Conservation (phyloP, 1,284 basidiomycete genomes). For the Cryptococcus jaspeensis region DNA sequence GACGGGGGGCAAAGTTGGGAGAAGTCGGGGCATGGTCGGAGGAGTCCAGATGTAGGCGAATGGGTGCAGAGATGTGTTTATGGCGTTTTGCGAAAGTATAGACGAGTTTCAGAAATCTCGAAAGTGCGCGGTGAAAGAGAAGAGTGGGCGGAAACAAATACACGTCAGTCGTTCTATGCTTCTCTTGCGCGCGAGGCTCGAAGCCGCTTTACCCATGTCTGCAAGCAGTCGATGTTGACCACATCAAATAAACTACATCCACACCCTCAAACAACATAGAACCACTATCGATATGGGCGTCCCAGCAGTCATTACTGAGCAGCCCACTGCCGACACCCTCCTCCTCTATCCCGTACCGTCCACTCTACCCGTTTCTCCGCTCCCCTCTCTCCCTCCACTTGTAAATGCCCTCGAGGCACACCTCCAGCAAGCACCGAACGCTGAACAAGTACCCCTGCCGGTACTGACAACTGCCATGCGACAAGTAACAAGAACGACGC, state of each 20-base stretch:
- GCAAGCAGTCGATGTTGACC: no score
- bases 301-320: slow-evolving; percentile 27
- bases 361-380: slow-evolving; percentile 24
- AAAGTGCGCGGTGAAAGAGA: not conserved
- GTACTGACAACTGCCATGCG: slow-evolving; percentile 33
- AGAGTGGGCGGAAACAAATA: not conserved
- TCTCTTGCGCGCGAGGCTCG: no score
- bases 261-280: not conserved
- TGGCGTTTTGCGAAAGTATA: not conserved
- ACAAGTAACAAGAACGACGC: slow-evolving; percentile 27
- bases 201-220: no score
- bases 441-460: slow-evolving; percentile 13
- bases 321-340: slow-evolving; percentile 40
- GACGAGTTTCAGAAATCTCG: not conserved
- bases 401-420: slow-evolving; percentile 19
- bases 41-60: not conserved
- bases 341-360: slow-evolving; percentile 37
- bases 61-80: not conserved
- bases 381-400: slow-evolving; percentile 19
- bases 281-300: slow-evolving; percentile 25
- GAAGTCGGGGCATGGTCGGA: slow-evolving; percentile 25
- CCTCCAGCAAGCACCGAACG: slow-evolving; percentile 9
- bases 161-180: not conserved
- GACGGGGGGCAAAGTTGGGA: slow-evolving; percentile 11
- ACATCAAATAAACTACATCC: no score